phyloP scores from a whole-genome alignment of 768 basidiomycete species.

The Tulasnella sp. region DNA sequence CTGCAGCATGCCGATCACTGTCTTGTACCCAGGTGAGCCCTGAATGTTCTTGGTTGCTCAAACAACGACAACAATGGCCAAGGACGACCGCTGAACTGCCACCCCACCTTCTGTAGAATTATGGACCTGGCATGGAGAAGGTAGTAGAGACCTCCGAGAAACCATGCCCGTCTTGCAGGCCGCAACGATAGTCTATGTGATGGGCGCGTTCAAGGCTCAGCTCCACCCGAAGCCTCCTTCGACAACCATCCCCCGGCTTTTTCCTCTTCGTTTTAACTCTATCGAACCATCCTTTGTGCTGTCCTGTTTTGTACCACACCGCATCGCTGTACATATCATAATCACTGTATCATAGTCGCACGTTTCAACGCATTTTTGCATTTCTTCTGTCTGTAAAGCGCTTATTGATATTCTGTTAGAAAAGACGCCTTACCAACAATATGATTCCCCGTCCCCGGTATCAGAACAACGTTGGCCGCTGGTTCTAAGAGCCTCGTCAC shows the following conservation, averaged over 20 bases:
- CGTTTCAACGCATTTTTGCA: no score
- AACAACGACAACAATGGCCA: neutral
- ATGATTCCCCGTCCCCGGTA: no score
- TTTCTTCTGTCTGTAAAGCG: no score
- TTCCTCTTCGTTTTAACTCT: neutral
- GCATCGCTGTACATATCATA: no score
- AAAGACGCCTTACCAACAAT: no score
- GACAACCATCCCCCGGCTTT: neutral
- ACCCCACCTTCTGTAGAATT: no score
- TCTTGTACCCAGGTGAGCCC: constrained; percentile 3
- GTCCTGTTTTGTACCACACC: no score
- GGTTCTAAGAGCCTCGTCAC: no score
- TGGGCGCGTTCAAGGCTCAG: neutral
- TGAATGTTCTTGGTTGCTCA: neutral
- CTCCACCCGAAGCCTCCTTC: neutral
- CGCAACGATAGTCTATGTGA: neutral
- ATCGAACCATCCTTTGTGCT: neutral
- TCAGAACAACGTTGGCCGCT: no score
- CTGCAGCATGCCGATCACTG: constrained; percentile 1
- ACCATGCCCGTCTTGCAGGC: constrained; percentile 2
- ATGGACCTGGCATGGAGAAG: constrained; percentile 6
- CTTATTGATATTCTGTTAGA: no score
- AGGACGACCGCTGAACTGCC: neutral
- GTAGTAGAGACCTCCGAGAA: constrained; percentile 6
- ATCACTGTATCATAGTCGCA: no score